Evolutionary conservation across 495 filamentous ascomycete species (phyloP).

Genomic region (Penicillium malachiteum): DNA sequence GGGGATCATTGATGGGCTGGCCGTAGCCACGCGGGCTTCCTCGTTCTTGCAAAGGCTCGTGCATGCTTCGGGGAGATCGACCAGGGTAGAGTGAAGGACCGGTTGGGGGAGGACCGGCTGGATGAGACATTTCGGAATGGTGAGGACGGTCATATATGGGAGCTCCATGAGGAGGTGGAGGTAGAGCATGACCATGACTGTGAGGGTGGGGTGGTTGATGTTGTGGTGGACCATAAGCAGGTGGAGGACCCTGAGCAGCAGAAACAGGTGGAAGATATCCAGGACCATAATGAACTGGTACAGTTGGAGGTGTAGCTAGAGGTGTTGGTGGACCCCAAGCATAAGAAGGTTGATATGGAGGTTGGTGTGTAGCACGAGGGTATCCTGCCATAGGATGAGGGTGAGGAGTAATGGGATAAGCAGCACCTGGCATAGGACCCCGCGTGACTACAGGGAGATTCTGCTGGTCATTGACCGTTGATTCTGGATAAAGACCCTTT

Average conservation of each 20-base stretch:
- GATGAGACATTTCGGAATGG: slow-evolving; percentile 31
- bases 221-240: slow-evolving; percentile 27
- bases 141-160: slow-evolving; percentile 35
- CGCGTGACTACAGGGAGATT: slow-evolving; percentile 65
- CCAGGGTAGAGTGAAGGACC: slow-evolving; percentile 26
- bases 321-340: slow-evolving; percentile 65
- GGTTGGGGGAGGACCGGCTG: slow-evolving; percentile 21
- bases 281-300: slow-evolving; percentile 37
- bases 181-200: slow-evolving; percentile 23
- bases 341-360: slow-evolving; percentile 50
- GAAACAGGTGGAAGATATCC: slow-evolving; percentile 39
- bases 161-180: slow-evolving; percentile 27
- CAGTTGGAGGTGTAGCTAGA: slow-evolving; percentile 42
- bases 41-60: slow-evolving; percentile 24
- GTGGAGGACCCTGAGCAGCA: slow-evolving; percentile 25
- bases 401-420: slow-evolving; percentile 52
- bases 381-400: slow-evolving; percentile 43
- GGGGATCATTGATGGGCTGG: slow-evolving; percentile 25
- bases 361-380: slow-evolving; percentile 48
- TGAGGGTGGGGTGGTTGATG: slow-evolving; percentile 20
- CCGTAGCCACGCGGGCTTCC: slow-evolving; percentile 36
- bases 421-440: slow-evolving; percentile 57
- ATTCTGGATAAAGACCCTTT: slow-evolving; percentile 96
- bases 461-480: slow-evolving; percentile 83
- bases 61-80: slow-evolving; percentile 38